Evolutionary conservation across 2,329 filamentous ascomycete species (phyloP), one percentile per base, ranked within the genome.

Genomic region (Phoma sp.): DNA sequence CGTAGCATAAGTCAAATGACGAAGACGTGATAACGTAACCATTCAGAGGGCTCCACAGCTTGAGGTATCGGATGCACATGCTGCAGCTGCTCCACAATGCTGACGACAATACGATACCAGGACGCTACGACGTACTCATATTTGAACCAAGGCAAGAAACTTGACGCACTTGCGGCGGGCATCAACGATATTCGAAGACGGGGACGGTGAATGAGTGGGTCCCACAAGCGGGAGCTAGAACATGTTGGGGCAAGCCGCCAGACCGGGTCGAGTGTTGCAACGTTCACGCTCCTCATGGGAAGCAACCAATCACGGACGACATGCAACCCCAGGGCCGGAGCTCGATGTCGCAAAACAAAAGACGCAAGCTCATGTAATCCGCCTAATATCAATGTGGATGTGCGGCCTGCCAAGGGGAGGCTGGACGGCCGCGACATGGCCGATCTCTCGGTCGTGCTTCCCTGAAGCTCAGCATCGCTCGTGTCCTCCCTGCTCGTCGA

Each of bases 361-460:
- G 58, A 58, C 55, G 59, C 64, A 62, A 38, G 62, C 64, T 66
- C 64, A 62, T 44, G 58, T 61, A 70, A 73, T 71, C 63, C 69
- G 67, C 61, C 68, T 71, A 73, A 72, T 69, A 51, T 70, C 64
- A 55, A 66, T 59, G 62, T 64, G 68, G 68, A 57, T 51, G 33
- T 46, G 23, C 53, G 64, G 66, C 69, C 39, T 50, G 46, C 52
- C 52, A 55, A 55, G 52, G 32, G 46, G 67, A 67, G 69, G 65
- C 60, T 69, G 69, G 65, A 62, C 40, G 33, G 9, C 18, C 27
- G 37, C 9, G 29, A 24, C 22, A 47, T 37, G 30, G 25, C 27
- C 24, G 42, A 36, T 29, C 14, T 24, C 8, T 41, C 47, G 38
- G 42, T 36, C 25, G 13, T 33, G 22, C 47, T 40, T 25, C 11